These are phyloP conservation scores for Cladosporium sp. DNA, from an alignment of 2,329 filamentous ascomycete species.

Conservation along the genomic window DNA sequence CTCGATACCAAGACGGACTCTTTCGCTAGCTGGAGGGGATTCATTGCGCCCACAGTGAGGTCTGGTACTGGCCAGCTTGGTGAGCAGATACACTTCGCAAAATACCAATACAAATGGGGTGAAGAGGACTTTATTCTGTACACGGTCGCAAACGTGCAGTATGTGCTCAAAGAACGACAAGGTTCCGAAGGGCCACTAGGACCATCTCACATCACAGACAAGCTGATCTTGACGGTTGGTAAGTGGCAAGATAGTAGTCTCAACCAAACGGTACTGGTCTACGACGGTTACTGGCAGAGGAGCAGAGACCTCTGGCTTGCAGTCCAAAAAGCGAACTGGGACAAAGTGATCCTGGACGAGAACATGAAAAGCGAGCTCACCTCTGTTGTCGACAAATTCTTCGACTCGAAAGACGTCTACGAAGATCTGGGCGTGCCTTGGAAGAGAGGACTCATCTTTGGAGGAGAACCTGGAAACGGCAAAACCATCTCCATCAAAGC, in stretches of 20 bases:
- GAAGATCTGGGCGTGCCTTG: slow-evolving; percentile 43
- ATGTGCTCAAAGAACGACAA: slow-evolving; percentile 37
- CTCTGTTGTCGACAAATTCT: slow-evolving; percentile 40
- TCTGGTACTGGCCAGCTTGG: slow-evolving; percentile 31
- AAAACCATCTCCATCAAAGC: slow-evolving; percentile 45
- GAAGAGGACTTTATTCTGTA: slow-evolving; percentile 40
- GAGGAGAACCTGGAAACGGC: slow-evolving; percentile 37
- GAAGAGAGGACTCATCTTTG: slow-evolving; percentile 46
- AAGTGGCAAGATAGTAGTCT: slow-evolving; percentile 33
- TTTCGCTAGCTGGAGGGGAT: slow-evolving; percentile 36
- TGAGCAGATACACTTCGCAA: slow-evolving; percentile 37
- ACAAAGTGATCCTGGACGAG: slow-evolving; percentile 45
- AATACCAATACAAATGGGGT: slow-evolving; percentile 37
- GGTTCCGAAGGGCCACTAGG: slow-evolving; percentile 31
- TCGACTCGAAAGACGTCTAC: slow-evolving; percentile 36
- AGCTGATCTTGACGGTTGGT: slow-evolving; percentile 36
- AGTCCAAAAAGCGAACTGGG: slow-evolving; percentile 41
- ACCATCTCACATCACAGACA: slow-evolving; percentile 34
- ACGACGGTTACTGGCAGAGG: slow-evolving; percentile 40
- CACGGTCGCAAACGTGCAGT: slow-evolving; percentile 34
- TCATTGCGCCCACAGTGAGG: slow-evolving; percentile 29
- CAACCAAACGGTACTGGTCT: slow-evolving; percentile 41
- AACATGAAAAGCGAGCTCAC: slow-evolving; percentile 41
- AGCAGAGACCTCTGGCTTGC: slow-evolving; percentile 36
- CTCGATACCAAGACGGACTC: slow-evolving; percentile 37